Conservation (phyloP, 257 asterid species). For the Fraxinus cuspidata region DNA sequence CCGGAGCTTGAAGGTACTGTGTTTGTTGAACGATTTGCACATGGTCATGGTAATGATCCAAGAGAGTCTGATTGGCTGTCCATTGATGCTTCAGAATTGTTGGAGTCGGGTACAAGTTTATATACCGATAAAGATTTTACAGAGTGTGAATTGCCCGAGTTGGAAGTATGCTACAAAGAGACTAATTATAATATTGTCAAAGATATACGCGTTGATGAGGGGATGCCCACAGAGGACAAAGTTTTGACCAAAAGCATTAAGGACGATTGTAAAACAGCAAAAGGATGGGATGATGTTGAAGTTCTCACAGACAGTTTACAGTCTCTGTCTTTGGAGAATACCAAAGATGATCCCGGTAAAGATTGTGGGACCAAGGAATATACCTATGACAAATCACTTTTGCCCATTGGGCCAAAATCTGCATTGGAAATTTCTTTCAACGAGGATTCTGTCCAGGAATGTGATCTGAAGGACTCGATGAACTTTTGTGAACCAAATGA, state of each 20-base stretch:
- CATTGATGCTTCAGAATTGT: slow-evolving; percentile 29
- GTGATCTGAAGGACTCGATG: slow-evolving; percentile 28
- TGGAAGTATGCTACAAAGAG: slow-evolving; percentile 57
- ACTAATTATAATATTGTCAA: slow-evolving; percentile 46
- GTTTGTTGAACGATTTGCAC: slow-evolving; percentile 28
- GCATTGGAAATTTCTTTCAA: slow-evolving; percentile 21
- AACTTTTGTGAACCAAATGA: slow-evolving; percentile 28
- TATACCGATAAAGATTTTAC: slow-evolving; percentile 53
- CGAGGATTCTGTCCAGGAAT: slow-evolving; percentile 23
- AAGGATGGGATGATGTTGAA: slow-evolving; percentile 31
- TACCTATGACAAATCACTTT: slow-evolving; percentile 22
- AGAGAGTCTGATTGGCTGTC: slow-evolving; percentile 32
- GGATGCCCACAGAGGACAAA: slow-evolving; percentile 49
- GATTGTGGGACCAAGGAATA: slow-evolving; percentile 34
- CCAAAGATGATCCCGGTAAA: slow-evolving; percentile 21
- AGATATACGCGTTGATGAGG: slow-evolving; percentile 84
- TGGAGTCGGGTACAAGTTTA: slow-evolving; percentile 25
- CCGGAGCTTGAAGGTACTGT: slow-evolving; percentile 31
- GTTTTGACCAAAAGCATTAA: slow-evolving; percentile 32
- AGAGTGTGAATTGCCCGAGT: slow-evolving; percentile 57
- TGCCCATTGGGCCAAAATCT: slow-evolving; percentile 23
- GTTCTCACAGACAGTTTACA: slow-evolving; percentile 25
- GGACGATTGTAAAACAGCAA: slow-evolving; percentile 33
- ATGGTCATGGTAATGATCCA: slow-evolving; percentile 28
- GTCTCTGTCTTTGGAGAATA: slow-evolving; percentile 24